Evolutionary conservation across 2,329 filamentous ascomycete genomes (phyloP).

Genomic region (Apiospora pterosperma): DNA sequence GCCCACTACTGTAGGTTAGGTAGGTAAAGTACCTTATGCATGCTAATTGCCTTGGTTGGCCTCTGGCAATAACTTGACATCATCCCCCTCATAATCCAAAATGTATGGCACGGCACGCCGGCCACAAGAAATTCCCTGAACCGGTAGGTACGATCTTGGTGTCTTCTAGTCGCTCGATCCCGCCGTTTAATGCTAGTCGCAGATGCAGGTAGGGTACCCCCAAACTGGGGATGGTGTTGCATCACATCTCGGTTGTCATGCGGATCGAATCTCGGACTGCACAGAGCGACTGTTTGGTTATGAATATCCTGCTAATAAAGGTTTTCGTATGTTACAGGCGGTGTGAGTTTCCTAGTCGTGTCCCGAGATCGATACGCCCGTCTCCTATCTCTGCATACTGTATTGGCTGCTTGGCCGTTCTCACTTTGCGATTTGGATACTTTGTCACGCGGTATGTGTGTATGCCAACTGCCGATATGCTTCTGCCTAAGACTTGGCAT

Average conservation of each 20-base stretch:
- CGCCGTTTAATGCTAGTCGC: neutral
- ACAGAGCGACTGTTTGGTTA: neutral
- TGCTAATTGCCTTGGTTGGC: neutral
- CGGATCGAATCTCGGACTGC: neutral
- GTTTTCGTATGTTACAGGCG: neutral
- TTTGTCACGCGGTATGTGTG: neutral
- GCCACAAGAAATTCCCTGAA: no score
- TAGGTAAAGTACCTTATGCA: no score
- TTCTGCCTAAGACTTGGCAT: neutral
- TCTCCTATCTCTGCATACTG: neutral
- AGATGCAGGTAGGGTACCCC: neutral
- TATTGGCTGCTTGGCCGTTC: neutral
- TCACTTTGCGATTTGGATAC: neutral
- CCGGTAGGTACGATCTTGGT: no score
- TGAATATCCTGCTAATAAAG: neutral
- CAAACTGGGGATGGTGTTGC: neutral
- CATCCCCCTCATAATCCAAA: neutral
- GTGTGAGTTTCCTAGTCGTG: neutral
- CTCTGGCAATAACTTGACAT: neutral
- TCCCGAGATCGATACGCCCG: neutral
- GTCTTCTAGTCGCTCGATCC: neutral
- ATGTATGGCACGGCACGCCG: no score
- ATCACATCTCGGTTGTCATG: neutral
- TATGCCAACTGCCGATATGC: no score
- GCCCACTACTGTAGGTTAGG: no score